A percentile compares a stretch with the other conserved stretches of the same genome.
Evolutionary conservation across 257 asterid species (phyloP).

Genomic region (Henckelia pumila): DNA sequence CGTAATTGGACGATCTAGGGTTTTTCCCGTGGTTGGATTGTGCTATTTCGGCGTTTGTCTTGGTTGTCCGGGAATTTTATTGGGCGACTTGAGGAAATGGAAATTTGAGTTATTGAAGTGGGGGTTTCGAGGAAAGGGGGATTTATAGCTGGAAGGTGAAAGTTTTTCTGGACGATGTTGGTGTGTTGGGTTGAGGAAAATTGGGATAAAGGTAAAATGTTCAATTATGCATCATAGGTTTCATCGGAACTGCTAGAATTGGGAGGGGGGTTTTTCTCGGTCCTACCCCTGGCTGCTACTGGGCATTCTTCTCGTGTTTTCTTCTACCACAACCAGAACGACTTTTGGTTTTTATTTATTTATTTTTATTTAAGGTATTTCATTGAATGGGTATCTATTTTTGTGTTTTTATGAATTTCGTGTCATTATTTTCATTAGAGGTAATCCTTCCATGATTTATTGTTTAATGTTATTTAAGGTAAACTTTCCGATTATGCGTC

Average conservation of each 20-base stretch:
- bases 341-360: background rate
- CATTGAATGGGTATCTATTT: background rate
- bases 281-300: background rate
- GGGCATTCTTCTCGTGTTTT: background rate
- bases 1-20: background rate
- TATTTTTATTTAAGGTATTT: background rate
- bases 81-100: background rate
- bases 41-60: background rate
- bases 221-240: too few species aligned
- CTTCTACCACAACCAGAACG: background rate
- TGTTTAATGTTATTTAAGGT: background rate
- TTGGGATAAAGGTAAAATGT: background rate
- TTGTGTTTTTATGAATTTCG: background rate
- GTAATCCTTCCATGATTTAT: too few species aligned
- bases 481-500: background rate
- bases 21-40: background rate
- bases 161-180: background rate
- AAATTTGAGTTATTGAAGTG: background rate
- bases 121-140: background rate
- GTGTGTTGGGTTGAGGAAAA: background rate
- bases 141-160: background rate
- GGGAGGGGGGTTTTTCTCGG: background rate
- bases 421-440: too few species aligned
- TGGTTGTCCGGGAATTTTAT: background rate
- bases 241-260: background rate